Base-by-base conservation (phyloP, 495 filamentous ascomycete genomes). In the Aspergillus leporis region DNA sequence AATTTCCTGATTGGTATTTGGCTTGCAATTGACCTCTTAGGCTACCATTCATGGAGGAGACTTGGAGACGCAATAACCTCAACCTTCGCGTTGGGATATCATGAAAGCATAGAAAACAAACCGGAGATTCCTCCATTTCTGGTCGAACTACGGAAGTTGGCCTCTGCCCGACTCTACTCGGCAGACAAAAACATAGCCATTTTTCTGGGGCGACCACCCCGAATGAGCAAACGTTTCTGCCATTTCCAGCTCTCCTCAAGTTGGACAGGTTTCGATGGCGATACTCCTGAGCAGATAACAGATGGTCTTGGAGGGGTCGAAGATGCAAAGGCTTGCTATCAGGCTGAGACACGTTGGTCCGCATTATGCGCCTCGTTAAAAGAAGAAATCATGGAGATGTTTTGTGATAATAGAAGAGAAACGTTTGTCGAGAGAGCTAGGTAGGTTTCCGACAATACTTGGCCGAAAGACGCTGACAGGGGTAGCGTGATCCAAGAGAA, bases 111-210 rank as follows among this genome's bases (percentile, higher is more conserved):
- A 22, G 69, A 77, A 49, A 52, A 56, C 0, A 71, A 67, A 50
- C 50, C 66, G 2, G 58, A 52, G 14, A 63, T 64, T 13, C 74
- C 76, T 8, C 51, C 50, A 4, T 79, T 78, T 30, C 59, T 79
- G 2, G 70, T 65, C 32, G 66, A 76, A 22, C 32, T 78, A 28
- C 70, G 76, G 14, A 72, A 73, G 55, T 60, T 68, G 5, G 72
- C 70, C 0, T 78, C 75, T 59, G 75, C 76, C 5, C 59, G 74
- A 32, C 68, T 74, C 28, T 79, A 76, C 59, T 74, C 74, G 0
- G 73, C 72, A n/a, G 76, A 79, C 62, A 79, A 78, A 63, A 78
- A 76, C 23, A 63, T 79, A 22, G 70, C 74, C 4, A 70, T 79
- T 5, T 79, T 79, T 53, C 61, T 79, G 8, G 76, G 76, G n/a